Conservation (phyloP, 2,329 filamentous ascomycete genomes). For the Dactylonectria estremocensis region DNA sequence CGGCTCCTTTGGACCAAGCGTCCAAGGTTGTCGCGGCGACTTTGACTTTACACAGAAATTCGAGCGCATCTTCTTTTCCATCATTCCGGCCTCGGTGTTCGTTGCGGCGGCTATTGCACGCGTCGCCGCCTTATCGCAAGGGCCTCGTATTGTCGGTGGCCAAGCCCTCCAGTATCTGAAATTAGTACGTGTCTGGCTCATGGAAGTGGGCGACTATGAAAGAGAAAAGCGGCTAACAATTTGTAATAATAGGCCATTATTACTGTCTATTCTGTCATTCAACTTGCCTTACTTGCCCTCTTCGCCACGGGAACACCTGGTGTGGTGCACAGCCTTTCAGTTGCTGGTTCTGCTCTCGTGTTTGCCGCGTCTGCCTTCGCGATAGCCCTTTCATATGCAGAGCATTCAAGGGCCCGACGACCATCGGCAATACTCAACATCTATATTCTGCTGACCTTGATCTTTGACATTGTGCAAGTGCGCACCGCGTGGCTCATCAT, state of each 20-base stretch:
- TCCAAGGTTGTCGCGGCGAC: slow-evolving; percentile 62
- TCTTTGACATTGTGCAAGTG: slow-evolving; percentile 60
- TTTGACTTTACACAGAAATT: slow-evolving; percentile 68
- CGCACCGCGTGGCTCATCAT: slow-evolving; percentile 60
- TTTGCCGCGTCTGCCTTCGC: slow-evolving; percentile 51
- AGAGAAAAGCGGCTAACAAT: slow-evolving; percentile 11
- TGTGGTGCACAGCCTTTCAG: slow-evolving; percentile 44
- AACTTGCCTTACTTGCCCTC: slow-evolving; percentile 53
- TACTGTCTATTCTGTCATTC: slow-evolving; percentile 47
- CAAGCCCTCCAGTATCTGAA: slow-evolving; percentile 52
- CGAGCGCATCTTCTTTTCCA: slow-evolving; percentile 62
- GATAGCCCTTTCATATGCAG: slow-evolving; percentile 51
- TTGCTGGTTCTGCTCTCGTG: slow-evolving; percentile 45
- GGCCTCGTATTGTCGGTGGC: slow-evolving; percentile 54
- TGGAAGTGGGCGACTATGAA: too few relatives aligned
- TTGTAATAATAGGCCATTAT: slow-evolving; percentile 41
- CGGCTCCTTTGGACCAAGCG: slow-evolving; percentile 59
- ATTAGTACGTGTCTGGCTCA: slow-evolving; percentile 40
- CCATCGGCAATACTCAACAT: slow-evolving; percentile 60
- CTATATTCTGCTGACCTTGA: slow-evolving; percentile 59
- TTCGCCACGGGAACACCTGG: slow-evolving; percentile 38
- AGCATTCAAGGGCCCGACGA: slow-evolving; percentile 56
- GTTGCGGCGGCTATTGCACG: slow-evolving; percentile 54
- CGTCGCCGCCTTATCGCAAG: slow-evolving; percentile 49
- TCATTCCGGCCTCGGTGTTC: slow-evolving; percentile 60